Conservation (phyloP, 495 filamentous ascomycete species). For the Tetracladium marchalianum region DNA sequence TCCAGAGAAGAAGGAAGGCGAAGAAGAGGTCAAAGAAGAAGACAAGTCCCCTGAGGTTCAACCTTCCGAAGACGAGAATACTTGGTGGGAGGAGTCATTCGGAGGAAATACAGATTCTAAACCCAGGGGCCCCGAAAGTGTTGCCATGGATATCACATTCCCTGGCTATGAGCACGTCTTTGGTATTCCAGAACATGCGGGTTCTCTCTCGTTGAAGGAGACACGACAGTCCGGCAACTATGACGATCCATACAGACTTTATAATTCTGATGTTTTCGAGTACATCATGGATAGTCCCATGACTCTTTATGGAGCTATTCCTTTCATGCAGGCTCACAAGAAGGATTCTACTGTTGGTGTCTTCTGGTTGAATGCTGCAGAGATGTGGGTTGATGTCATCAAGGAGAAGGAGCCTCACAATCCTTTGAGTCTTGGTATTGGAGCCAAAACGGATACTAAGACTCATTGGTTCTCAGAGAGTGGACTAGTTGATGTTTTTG, state of each 20-base stretch:
- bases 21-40: slow-evolving; percentile 28
- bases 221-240: slow-evolving; percentile 81
- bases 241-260: slow-evolving; percentile 85
- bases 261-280: slow-evolving; percentile 95
- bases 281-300: slow-evolving; percentile 95
- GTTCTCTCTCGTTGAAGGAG: slow-evolving; percentile 75
- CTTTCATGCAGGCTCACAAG: slow-evolving; percentile 93
- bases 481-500: slow-evolving; percentile 82
- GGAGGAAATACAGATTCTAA: slow-evolving; percentile 91
- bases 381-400: slow-evolving; percentile 93
- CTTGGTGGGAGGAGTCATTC: slow-evolving; percentile 96
- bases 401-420: slow-evolving; percentile 70
- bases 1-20: slow-evolving; percentile 38
- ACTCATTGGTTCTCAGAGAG: slow-evolving; percentile 97
- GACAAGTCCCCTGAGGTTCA: slow-evolving; percentile 1
- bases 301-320: slow-evolving; percentile 95
- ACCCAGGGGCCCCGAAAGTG: slow-evolving; percentile 77
- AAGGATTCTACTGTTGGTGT: slow-evolving; percentile 90
- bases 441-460: slow-evolving; percentile 60
- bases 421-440: slow-evolving; percentile 62
- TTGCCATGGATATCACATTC: slow-evolving; percentile 86
- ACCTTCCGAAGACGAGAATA: slow-evolving; percentile 52
- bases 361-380: slow-evolving; percentile 97
- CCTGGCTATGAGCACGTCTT: slow-evolving; percentile 86
- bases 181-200: slow-evolving; percentile 90